phyloP scores from a whole-genome alignment of 495 filamentous ascomycete genomes.

The Lineolata rhizophorae region DNA sequence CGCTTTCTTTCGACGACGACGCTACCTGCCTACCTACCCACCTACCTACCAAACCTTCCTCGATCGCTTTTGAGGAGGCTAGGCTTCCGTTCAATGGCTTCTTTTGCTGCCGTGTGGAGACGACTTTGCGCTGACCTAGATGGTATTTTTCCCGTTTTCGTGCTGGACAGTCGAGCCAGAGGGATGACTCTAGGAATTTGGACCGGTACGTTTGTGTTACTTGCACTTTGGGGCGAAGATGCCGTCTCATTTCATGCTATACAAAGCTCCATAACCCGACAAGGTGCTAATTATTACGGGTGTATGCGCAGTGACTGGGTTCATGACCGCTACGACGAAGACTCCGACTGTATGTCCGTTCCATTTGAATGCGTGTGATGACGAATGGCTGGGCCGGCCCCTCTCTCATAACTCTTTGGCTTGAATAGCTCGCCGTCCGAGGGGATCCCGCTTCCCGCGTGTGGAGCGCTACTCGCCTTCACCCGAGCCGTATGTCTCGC shows the following conservation, averaged over 20 bases:
- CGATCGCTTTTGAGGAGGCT: no score
- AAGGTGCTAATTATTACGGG: slow-evolving; percentile 5
- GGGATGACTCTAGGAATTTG: slow-evolving; percentile 28
- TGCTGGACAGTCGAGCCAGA: slow-evolving; percentile 4
- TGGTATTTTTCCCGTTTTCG: no score
- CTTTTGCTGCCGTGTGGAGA: no score
- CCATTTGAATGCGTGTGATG: no score
- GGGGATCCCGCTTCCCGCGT: slow-evolving; percentile 5
- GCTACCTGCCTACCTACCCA: no score
- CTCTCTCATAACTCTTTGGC: no score
- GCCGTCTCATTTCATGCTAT: not conserved
- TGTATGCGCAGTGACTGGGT: slow-evolving; percentile 67
- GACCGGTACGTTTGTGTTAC: slow-evolving; percentile 30
- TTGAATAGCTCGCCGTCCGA: no score
- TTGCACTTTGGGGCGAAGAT: slow-evolving; percentile 12
- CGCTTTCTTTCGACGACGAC: no score
- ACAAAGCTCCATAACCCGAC: slow-evolving; percentile 1
- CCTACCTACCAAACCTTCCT: no score
- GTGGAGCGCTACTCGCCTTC: slow-evolving; percentile 21
- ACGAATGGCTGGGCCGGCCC: no score
- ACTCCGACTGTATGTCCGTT: slow-evolving; percentile 22
- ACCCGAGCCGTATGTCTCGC: slow-evolving; percentile 6
- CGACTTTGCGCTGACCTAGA: no score
- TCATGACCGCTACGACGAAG: slow-evolving; percentile 68
- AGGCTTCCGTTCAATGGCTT: no score